Conservation (phyloP, 2,329 filamentous ascomycete species). For the Cercospora sesami region DNA sequence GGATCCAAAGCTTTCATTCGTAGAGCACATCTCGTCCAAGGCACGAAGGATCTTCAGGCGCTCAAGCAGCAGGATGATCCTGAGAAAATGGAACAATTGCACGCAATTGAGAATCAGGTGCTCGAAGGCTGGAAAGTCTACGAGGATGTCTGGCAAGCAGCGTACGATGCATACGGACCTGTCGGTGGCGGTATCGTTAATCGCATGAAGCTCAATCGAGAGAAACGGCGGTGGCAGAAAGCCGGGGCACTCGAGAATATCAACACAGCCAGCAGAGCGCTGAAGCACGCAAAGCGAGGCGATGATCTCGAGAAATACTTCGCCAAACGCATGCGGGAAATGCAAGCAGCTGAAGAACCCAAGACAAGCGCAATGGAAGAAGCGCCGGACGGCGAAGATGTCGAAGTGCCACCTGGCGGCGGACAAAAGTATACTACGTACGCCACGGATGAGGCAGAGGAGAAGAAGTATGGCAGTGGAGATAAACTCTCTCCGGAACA, state of each 20-base stretch:
- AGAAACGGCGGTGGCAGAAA: conserved; percentile 35
- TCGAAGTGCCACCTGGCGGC: conserved; percentile 8
- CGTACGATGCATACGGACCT: conserved; percentile 26
- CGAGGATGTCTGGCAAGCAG: conserved; percentile 37
- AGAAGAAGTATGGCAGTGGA: background rate
- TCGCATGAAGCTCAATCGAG: conserved; percentile 26
- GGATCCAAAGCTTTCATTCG: conserved; percentile 35
- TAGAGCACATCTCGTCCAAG: conserved; percentile 36
- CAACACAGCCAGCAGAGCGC: conserved; percentile 33
- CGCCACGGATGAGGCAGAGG: conserved; percentile 5
- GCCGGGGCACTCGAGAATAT: conserved; percentile 40
- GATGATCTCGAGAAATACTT: conserved; percentile 36
- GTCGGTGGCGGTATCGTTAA: conserved; percentile 28
- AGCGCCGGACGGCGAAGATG: background rate
- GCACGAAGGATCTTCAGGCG: conserved; percentile 34
- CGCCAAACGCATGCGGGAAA: conserved; percentile 1
- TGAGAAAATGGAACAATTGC: conserved; percentile 20
- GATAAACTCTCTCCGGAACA: background rate
- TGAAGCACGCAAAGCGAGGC: conserved; percentile 32
- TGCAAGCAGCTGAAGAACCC: conserved; percentile 8
- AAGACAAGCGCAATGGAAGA: background rate
- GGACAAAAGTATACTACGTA: conserved; percentile 5
- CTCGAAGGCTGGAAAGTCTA: conserved; percentile 38
- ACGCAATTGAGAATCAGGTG: conserved; percentile 28
- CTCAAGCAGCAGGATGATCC: conserved; percentile 23